Percentiles rank a stretch among this genome's conserved stretches.
These are phyloP conservation scores for Tillandsia leiboldiana DNA, from an alignment of 176 grass and related monocot genomes.

Conservation along the genomic window DNA sequence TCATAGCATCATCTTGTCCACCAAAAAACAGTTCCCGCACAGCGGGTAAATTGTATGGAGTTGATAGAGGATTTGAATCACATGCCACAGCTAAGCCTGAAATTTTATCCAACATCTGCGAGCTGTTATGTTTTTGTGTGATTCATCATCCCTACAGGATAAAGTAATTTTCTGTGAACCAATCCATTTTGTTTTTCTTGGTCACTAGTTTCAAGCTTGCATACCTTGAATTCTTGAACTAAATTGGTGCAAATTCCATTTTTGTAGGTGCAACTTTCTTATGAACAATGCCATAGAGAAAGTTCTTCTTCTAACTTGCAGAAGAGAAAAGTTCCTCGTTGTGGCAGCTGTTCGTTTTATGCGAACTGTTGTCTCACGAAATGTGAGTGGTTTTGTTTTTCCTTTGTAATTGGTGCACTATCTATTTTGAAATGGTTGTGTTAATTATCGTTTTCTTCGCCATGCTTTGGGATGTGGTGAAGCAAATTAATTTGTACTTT, in stretches of 20 bases:
- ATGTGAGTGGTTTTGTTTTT: conserved; percentile 40
- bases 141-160: conserved; percentile 53
- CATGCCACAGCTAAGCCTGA: conserved; percentile 34
- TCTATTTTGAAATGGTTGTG: background rate
- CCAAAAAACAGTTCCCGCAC: conserved; percentile 24
- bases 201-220: background rate
- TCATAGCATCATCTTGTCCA: conserved; percentile 53
- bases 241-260: conserved; percentile 9
- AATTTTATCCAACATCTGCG: conserved; percentile 72
- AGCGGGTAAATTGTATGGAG: conserved; percentile 18
- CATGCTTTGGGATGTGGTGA: background rate
- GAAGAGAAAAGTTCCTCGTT: conserved; percentile 63
- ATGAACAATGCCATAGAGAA: conserved; percentile 65
- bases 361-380: conserved; percentile 57
- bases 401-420: background rate
- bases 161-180: conserved; percentile 43
- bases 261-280: conserved; percentile 52
- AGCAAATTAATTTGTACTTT: background rate
- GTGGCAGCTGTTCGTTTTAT: conserved; percentile 70
- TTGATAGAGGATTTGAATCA: conserved; percentile 28
- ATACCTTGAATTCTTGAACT: background rate
- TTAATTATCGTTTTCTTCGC: background rate
- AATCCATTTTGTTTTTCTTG: conserved; percentile 9
- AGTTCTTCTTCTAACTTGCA: conserved; percentile 57
- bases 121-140: conserved; percentile 78